Evolutionary conservation across 441 rosid species (phyloP), one percentile per base, ranked within the genome.

Genomic region (Corymbia citriodora): DNA sequence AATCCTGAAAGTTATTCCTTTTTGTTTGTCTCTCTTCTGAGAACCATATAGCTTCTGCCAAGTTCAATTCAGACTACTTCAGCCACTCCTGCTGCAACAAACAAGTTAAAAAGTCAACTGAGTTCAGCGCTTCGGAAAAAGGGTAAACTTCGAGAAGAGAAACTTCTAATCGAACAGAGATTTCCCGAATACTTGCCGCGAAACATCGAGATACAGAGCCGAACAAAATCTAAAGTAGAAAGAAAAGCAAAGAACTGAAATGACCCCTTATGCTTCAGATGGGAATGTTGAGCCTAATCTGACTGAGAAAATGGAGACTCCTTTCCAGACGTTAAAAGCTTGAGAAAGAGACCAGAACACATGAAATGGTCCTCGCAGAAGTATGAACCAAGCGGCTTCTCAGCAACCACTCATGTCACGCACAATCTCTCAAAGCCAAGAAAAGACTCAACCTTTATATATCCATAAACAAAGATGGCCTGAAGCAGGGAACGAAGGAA

Each of bases 401-500:
- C 53, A 13, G 52, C 18, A 2, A 48, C 23, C 85, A 27, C 31
- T 45, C 85, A 49, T 45, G 53, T 23, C 85, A 12, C 52, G n/a
- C 52, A 79, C 85, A 23, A 79, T 45, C 85, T 45, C 53, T 79
- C 85, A 45, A 45, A 79, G 53, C 85, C 36, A 65, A 79, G 52
- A 3, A 13, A 23, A 4, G 50, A 9, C 52, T 29, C 54, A 72
- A 31, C 90, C 54, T 89, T 91, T 90, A 74, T 89, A 94, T 87
- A 90, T 40, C 61, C 83, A 63, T 31, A 10, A 48, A 90, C n/a
- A 68, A 81, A 86, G 53, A 89, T 55, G 63, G 68, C 90, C 53
- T 45, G 61, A 12, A 74, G 49, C 48, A n/a, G 90, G 91, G 91
- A 59, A 79, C 85, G 91, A 91, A 94, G 91, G 79, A 91, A 29